phyloP scores from a whole-genome alignment of 176 grass and related monocot species.

The Thalia dealbata region DNA sequence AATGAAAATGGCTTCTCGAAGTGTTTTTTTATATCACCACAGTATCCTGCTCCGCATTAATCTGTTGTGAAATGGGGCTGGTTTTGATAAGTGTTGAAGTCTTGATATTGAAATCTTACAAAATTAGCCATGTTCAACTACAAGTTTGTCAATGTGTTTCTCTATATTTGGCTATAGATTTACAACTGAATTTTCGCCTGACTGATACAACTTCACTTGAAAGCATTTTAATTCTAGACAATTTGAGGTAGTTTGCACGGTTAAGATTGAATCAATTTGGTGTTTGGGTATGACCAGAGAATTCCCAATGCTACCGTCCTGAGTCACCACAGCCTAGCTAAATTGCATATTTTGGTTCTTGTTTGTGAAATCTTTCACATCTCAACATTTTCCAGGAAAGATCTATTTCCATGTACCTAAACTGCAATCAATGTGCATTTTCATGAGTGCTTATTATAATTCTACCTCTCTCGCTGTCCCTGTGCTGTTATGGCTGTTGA shows the following conservation, averaged over 20 bases:
- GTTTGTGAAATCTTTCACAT: background rate
- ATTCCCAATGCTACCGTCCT: background rate
- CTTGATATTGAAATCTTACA: too few species aligned
- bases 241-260: background rate
- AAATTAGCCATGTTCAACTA: too few species aligned
- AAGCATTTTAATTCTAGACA: background rate
- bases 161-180: too few species aligned
- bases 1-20: too few species aligned
- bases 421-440: background rate
- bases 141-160: too few species aligned
- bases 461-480: background rate
- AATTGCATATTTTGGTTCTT: too few species aligned
- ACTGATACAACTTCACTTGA: background rate
- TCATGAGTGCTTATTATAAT: background rate
- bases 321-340: too few species aligned
- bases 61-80: too few species aligned
- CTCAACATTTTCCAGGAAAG: background rate
- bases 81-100: too few species aligned
- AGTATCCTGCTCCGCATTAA: too few species aligned
- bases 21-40: too few species aligned
- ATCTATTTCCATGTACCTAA: background rate
- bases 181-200: too few species aligned
- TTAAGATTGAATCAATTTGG: background rate
- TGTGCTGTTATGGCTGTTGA: constrained; percentile 9
- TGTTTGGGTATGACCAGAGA: background rate